Conservation (phyloP, 331 rosid species). For the Quercus phellos region DNA sequence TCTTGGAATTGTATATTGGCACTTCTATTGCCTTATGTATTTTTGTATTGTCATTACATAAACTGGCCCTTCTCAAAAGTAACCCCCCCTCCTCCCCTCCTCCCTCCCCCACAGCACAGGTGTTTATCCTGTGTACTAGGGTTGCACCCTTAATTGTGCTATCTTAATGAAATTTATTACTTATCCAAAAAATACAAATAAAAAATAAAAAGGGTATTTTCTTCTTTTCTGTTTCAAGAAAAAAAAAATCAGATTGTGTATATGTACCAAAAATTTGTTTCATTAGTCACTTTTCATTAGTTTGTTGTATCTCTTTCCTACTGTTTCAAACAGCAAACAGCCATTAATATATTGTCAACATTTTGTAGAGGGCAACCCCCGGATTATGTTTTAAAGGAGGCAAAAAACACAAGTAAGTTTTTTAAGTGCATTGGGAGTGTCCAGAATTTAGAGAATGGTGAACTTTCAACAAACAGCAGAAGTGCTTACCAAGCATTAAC, state of each 20-base stretch:
- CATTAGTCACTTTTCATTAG: neutral
- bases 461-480: constrained; percentile 43
- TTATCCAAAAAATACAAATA: no score
- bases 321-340: constrained; percentile 10
- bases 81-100: no score
- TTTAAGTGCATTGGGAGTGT: constrained; percentile 75
- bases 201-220: neutral
- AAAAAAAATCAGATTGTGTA: no score
- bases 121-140: no score
- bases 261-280: neutral
- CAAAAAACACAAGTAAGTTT: constrained; percentile 87
- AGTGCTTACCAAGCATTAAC: constrained; percentile 80
- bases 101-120: no score
- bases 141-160: no score
- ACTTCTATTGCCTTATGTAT: neutral
- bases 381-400: constrained; percentile 87
- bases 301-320: neutral
- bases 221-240: neutral
- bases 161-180: no score
- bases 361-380: constrained; percentile 90
- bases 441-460: constrained; percentile 54
- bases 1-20: neutral
- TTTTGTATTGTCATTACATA: neutral
- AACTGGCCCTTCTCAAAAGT: neutral
- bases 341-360: constrained; percentile 15